These are phyloP conservation scores for Fraxinus anomala DNA, from an alignment of 257 asterid genomes.

Conservation along the genomic window DNA sequence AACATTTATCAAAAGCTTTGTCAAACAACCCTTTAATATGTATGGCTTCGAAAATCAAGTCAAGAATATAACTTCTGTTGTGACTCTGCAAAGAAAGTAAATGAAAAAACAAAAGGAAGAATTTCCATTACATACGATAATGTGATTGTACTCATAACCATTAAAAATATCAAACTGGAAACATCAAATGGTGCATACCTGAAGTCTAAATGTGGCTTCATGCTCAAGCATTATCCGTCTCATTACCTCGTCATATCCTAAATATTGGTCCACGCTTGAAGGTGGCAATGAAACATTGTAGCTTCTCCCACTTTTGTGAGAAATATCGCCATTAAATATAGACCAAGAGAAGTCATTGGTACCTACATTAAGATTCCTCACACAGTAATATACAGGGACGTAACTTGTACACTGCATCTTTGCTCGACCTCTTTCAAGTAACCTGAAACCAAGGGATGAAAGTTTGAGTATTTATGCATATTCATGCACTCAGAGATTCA, in stretches of 20 bases:
- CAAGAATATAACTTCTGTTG: background rate
- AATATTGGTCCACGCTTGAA: conserved; percentile 26
- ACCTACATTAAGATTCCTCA: conserved; percentile 40
- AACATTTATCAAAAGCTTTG: too few species aligned
- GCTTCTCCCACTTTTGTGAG: conserved; percentile 41
- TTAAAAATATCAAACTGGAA: background rate
- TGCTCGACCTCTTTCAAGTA: conserved; percentile 35
- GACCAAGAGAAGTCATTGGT: conserved; percentile 46
- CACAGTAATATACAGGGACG: conserved; percentile 39
- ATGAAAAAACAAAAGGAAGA: background rate
- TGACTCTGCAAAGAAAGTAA: background rate
- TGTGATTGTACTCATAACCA: background rate
- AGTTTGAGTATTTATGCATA: background rate
- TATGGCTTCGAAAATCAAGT: background rate
- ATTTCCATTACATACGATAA: background rate
- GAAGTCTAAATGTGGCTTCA: conserved; percentile 67
- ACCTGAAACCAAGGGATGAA: conserved; percentile 23
- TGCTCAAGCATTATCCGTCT: conserved; percentile 66
- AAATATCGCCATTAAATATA: conserved; percentile 30
- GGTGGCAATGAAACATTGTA: conserved; percentile 34
- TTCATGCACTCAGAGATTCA: conserved; percentile 9
- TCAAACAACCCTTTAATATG: too few species aligned
- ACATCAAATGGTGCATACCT: conserved; percentile 44
- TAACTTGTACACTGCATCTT: conserved; percentile 58
- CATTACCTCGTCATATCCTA: conserved; percentile 41